Evolutionary conservation across 768 basidiomycete species (phyloP), one percentile per base, ranked within the genome.

Genomic region (Infundibulicybe gibba): DNA sequence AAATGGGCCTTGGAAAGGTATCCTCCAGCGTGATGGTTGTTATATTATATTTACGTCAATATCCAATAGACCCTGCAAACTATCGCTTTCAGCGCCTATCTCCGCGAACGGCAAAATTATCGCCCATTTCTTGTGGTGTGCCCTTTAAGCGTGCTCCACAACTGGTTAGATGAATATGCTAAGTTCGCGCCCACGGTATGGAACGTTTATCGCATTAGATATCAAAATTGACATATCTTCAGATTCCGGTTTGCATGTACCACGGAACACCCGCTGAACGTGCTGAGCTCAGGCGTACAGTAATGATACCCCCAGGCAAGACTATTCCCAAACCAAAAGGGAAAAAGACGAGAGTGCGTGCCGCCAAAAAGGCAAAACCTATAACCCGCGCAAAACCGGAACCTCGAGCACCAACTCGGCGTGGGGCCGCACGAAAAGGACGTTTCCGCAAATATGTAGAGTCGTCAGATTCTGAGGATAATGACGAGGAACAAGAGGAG

Each of bases 1-100:
- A 97, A 62, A 97, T 97, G 94, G 94, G 93, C 15, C 69, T 95
- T 1, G 93, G 93, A 43, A 92, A 88, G 75, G 86, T 84, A 50
- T 5, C 13, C 49, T 19, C 17, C 17, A 38, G 17, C 49, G 3
- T 35, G 9, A 37, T n/a, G 14, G 14, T n/a, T 37, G 1, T 17
- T 10, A 4, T 32, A 45, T 10, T 31, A 17, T 8, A 20, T 9
- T 34, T 25, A 43, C 21, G 40, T 41, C 42, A 17, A 33, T 13
- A 12, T 31, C 19, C 14, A 32, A 16, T 49, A 97, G 90, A 99
- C 97, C 0, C 74, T 98, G 0, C 97, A 99, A 75, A 90, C 85
- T 0, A 99, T 99, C 38, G 82, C 94, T 0, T 97, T 98, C 63
- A 81, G 90, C 49, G 94, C 94, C 0, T 87, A 94, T 64, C 75